These are phyloP conservation scores for Lyophyllum atratum DNA, from an alignment of 768 basidiomycete species.

Conservation along the genomic window DNA sequence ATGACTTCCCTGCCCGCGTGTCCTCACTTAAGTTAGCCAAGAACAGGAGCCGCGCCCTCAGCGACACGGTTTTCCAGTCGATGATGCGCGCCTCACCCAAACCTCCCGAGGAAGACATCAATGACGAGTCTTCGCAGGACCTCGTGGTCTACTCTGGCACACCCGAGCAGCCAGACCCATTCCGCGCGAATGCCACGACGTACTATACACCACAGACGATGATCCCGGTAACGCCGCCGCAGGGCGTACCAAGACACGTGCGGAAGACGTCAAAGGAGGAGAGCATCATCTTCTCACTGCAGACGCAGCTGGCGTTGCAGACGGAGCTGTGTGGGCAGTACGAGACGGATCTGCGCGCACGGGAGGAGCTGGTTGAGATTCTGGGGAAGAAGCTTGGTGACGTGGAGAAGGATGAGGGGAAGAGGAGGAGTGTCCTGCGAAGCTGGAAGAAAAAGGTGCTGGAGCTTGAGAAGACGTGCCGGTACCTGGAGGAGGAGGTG, in stretches of 20 bases:
- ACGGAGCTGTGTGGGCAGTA: conserved; percentile 76
- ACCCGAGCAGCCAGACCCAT: conserved; percentile 62
- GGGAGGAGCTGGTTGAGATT: conserved; percentile 70
- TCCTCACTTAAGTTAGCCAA: conserved; percentile 30
- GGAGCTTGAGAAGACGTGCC: conserved; percentile 69
- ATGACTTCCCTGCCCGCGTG: conserved; percentile 23
- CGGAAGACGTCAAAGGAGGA: conserved; percentile 73
- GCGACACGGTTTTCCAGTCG: conserved; percentile 65
- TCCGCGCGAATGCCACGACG: conserved; percentile 69
- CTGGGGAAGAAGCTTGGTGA: conserved; percentile 55
- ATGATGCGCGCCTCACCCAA: conserved; percentile 45
- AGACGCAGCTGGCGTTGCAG: conserved; percentile 75
- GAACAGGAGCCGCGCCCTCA: conserved; percentile 54
- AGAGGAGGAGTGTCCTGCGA: conserved; percentile 53
- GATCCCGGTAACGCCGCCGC: conserved; percentile 68
- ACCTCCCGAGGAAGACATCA: conserved; percentile 63
- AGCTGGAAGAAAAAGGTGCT: conserved; percentile 78
- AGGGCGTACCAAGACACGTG: conserved; percentile 41
- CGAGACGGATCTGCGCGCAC: conserved; percentile 71
- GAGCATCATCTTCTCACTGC: conserved; percentile 68
- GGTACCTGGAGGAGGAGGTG: conserved; percentile 81
- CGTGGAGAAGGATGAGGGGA: conserved; percentile 63
- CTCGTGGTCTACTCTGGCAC: conserved; percentile 48
- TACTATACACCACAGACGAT: conserved; percentile 78
- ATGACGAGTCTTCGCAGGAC: conserved; percentile 53